Conservation (phyloP, 371 early-diverging fungal species). For the Mucor circinelloides region DNA sequence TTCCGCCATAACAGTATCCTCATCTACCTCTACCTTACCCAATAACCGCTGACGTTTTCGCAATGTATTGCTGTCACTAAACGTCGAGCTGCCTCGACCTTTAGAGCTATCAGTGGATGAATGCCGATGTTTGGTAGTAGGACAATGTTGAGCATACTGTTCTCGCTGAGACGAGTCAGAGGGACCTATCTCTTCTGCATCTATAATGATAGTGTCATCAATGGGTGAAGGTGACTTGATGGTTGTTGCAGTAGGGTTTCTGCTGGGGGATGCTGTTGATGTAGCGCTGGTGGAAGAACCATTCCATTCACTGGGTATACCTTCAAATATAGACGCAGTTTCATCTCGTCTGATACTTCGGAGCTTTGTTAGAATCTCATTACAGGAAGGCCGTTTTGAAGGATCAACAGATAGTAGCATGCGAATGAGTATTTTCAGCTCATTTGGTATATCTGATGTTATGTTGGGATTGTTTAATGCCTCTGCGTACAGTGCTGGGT, state of each 20-base stretch:
- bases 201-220: background rate
- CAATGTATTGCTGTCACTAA: background rate
- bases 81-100: background rate
- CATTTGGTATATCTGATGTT: conserved; percentile 51
- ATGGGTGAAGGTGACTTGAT: background rate
- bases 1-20: background rate
- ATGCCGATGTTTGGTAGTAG: background rate
- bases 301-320: conserved; percentile 13
- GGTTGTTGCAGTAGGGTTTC: background rate
- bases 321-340: background rate
- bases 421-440: conserved; percentile 63
- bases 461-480: conserved; percentile 20
- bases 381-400: conserved; percentile 65
- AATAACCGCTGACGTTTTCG: conserved; percentile 15
- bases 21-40: background rate
- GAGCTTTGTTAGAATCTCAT: conserved; percentile 55
- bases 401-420: conserved; percentile 61
- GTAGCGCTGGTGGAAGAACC: background rate
- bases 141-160: background rate
- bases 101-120: background rate
- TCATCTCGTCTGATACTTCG: conserved; percentile 13
- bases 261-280: background rate
- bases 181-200: background rate
- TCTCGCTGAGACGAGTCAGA: background rate
- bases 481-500: conserved; percentile 9